Base-by-base conservation (phyloP, 257 asterid species). In the Capsicum rhomboideum region DNA sequence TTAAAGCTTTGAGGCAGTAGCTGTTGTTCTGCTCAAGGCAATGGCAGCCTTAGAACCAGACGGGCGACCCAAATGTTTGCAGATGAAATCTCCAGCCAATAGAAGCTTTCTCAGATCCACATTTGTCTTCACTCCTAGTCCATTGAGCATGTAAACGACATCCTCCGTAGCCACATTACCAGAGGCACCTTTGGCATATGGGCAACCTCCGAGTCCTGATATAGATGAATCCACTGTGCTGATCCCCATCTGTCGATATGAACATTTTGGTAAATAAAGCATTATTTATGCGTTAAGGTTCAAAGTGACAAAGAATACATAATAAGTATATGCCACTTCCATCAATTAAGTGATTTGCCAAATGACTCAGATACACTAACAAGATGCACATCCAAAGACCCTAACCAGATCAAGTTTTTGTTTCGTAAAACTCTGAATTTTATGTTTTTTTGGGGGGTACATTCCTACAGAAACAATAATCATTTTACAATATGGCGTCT, bases 151-250 rank as follows among this genome's bases (percentile, higher is more conserved):
- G 77, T 94, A 96, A 28, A 96, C 92, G 16, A 96, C 99, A 77
- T 96, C 99, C 91, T 96, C 99, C 0, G 98, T 96, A 21, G 98
- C 99, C 61, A 94, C 99, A 84, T 96, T 96, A 66, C 99, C 98
- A 0, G 98, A 84, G 81, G 99, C 99, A 78, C 99, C 99, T 91
- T 94, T 94, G 46, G 99, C 99, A 82, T 94, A 96, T 2, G 99
- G 99, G 82, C 98, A 96, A 81, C 98, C 98, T 9, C 99, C 99
- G 13, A 96, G 96, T 75, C 99, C 99, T 11, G 98, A 90, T 83
- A 94, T 88, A 80, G 99, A 92, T 3, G 98, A 93, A 87, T 94
- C 99, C 53, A 96, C 92, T 8, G 86, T 89, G 90, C 93, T 85
- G 87, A 96, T 92, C 64, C 99, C 99, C 97, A 96, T 93, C 98